A percentile compares a stretch with the other conserved stretches of the same genome.
Conservation (phyloP, 345 rosid species). For the Dipteronia sinensis region DNA sequence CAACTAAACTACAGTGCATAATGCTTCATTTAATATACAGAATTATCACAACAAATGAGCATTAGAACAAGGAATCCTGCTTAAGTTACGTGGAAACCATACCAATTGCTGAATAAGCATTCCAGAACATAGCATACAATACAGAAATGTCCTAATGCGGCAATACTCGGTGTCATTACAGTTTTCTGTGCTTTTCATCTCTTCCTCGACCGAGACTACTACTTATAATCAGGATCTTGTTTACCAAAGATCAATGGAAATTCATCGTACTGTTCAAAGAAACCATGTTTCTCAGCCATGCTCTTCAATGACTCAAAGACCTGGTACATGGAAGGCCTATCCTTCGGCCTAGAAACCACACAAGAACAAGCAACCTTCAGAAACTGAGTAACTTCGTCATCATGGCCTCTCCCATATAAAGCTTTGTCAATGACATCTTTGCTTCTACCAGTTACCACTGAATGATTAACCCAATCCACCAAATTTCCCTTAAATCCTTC, state of each 20-base stretch:
- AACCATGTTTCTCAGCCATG: conserved; percentile 43
- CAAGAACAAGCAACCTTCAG: conserved; percentile 45
- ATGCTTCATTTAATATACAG: conserved; percentile 34
- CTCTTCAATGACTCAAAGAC: conserved; percentile 46
- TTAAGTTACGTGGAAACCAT: conserved; percentile 21
- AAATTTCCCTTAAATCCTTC: conserved; percentile 59
- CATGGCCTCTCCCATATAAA: conserved; percentile 40
- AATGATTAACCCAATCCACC: conserved; percentile 58
- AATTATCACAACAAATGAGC: conserved; percentile 27
- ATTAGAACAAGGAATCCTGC: conserved; percentile 23
- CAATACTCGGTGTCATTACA: not conserved
- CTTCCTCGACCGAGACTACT: conserved; percentile 12
- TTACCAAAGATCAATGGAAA: conserved; percentile 40
- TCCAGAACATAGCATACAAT: conserved; percentile 24
- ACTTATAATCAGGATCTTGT: conserved; percentile 37
- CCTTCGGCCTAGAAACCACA: conserved; percentile 46
- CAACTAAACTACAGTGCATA: conserved; percentile 22
- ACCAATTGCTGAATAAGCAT: conserved; percentile 20
- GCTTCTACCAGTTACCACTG: conserved; percentile 29
- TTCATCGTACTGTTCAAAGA: conserved; percentile 37
- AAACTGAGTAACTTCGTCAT: conserved; percentile 38
- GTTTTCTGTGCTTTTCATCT: not conserved
- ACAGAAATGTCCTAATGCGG: conserved; percentile 23
- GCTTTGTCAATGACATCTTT: conserved; percentile 41
- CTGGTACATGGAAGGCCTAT: conserved; percentile 44